A percentile compares a stretch with the other conserved stretches of the same genome.
phyloP scores from a whole-genome alignment of 495 filamentous ascomycete genomes.

The Podospora bellae-mahoneyi region DNA sequence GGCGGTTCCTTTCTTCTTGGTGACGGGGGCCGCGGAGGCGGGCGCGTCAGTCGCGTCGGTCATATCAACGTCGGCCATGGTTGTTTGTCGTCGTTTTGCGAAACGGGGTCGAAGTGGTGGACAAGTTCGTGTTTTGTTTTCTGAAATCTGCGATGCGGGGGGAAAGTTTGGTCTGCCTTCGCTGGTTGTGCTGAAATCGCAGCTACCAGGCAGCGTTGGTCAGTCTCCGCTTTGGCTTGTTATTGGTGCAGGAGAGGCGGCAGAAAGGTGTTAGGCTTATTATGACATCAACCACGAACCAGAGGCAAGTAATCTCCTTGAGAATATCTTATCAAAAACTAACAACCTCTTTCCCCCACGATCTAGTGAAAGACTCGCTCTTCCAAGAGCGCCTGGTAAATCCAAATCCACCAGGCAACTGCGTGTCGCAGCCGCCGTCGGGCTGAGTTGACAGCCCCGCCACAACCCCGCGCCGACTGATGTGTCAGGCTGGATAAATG shows the following conservation, averaged over 20 bases:
- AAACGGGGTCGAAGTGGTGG: not conserved
- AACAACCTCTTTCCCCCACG: not conserved
- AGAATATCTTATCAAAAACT: not conserved
- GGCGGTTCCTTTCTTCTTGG: conserved; percentile 54
- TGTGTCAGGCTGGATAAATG: not conserved
- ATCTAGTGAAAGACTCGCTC: not conserved
- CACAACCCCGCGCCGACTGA: not conserved
- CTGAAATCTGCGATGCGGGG: not conserved
- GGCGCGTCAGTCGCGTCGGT: conserved; percentile 70
- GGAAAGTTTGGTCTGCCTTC: not conserved
- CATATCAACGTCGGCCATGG: conserved; percentile 98
- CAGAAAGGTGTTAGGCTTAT: not conserved
- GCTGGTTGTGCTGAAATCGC: not conserved
- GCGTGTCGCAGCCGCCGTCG: not conserved
- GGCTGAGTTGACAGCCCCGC: not conserved
- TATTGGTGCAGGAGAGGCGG: not conserved
- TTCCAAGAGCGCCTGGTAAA: not conserved
- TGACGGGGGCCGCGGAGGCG: conserved; percentile 45
- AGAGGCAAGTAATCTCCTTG: not conserved
- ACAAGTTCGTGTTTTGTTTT: not conserved
- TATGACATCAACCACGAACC: conserved; percentile 6
- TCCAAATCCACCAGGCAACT: not conserved
- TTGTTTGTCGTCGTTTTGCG: conserved; percentile 9
- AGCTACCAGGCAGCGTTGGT: conserved; percentile 11
- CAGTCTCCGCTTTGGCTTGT: conserved; percentile 13